Percentiles rank a stretch among this genome's conserved stretches.
These are phyloP conservation scores for Phytopythium ostracodes DNA, from an alignment of 352 stramenopile species.

Conservation along the genomic window DNA sequence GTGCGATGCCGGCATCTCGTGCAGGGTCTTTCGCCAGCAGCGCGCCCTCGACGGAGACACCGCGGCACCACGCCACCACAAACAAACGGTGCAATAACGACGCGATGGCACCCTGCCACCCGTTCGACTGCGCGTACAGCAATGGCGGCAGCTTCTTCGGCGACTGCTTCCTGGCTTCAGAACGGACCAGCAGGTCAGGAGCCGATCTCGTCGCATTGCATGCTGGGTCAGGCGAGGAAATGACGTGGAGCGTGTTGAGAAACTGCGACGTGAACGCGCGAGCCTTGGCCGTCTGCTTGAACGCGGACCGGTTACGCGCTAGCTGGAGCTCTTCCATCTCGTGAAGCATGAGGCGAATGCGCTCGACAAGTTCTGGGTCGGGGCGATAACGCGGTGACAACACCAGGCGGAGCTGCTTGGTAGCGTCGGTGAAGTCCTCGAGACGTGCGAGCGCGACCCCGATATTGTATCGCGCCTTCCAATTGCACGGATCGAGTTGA, in stretches of 20 bases:
- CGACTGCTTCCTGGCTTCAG: not conserved
- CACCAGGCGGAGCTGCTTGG: constrained; percentile 32
- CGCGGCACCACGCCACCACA: constrained; percentile 13
- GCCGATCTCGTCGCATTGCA: not conserved
- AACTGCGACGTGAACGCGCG: constrained; percentile 47
- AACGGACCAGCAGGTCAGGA: not conserved
- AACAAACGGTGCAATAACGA: constrained; percentile 38
- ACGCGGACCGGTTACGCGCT: constrained; percentile 27
- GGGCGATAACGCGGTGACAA: not conserved
- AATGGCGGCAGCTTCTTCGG: constrained; percentile 10
- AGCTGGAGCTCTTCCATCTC: constrained; percentile 42
- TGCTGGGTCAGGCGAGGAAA: constrained; percentile 1
- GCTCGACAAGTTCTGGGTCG: constrained; percentile 6
- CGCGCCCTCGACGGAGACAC: constrained; percentile 21
- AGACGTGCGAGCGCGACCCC: constrained; percentile 39
- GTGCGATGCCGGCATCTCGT: constrained; percentile 10
- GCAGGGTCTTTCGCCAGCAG: constrained; percentile 18
- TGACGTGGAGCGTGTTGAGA: constrained; percentile 27
- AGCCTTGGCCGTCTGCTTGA: constrained; percentile 25
- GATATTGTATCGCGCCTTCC: constrained; percentile 51
- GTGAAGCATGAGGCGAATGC: constrained; percentile 29
- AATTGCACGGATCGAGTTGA: constrained; percentile 24
- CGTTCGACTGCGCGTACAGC: constrained; percentile 25
- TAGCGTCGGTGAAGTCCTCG: constrained; percentile 44
- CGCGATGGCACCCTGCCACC: constrained; percentile 40